Conservation (phyloP, 257 asterid species). For the Haberlea rhodopensis region DNA sequence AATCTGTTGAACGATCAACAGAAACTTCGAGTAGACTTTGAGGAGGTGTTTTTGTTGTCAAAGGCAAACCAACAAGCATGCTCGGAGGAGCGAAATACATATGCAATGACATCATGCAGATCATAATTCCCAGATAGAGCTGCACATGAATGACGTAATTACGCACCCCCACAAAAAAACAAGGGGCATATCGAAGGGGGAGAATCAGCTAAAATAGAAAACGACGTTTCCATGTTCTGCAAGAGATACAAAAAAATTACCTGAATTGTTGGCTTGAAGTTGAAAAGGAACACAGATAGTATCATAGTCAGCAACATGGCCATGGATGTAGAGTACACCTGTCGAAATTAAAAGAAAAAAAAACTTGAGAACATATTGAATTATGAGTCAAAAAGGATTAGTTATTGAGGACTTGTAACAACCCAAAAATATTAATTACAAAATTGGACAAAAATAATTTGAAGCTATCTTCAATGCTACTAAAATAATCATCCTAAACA, state of each 20-base stretch:
- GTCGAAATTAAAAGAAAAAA: slow-evolving; percentile 23
- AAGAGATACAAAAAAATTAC: slow-evolving; percentile 34
- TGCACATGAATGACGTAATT: slow-evolving; percentile 34
- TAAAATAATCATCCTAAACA: too few relatives aligned
- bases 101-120: slow-evolving; percentile 97
- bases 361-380: neutral
- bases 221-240: neutral
- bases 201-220: neutral
- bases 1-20: slow-evolving; percentile 58
- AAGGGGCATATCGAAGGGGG: slow-evolving; percentile 12
- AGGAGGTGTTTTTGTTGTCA: slow-evolving; percentile 49
- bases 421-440: too few relatives aligned
- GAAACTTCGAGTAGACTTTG: slow-evolving; percentile 54
- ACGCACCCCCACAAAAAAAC: neutral
- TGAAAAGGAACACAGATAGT: slow-evolving; percentile 74
- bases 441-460: too few relatives aligned
- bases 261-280: slow-evolving; percentile 88
- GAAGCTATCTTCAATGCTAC: too few relatives aligned
- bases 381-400: neutral
- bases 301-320: slow-evolving; percentile 94
- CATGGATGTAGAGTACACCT: slow-evolving; percentile 98
- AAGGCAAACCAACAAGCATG: slow-evolving; percentile 71
- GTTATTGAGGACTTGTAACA: too few relatives aligned
- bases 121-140: slow-evolving; percentile 82
- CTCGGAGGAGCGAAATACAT: slow-evolving; percentile 94